Percentiles rank a stretch among this genome's conserved stretches.
These are phyloP conservation scores for Cenchrus fungigraminus DNA, from an alignment of 176 grass and related monocot genomes.

Conservation along the genomic window DNA sequence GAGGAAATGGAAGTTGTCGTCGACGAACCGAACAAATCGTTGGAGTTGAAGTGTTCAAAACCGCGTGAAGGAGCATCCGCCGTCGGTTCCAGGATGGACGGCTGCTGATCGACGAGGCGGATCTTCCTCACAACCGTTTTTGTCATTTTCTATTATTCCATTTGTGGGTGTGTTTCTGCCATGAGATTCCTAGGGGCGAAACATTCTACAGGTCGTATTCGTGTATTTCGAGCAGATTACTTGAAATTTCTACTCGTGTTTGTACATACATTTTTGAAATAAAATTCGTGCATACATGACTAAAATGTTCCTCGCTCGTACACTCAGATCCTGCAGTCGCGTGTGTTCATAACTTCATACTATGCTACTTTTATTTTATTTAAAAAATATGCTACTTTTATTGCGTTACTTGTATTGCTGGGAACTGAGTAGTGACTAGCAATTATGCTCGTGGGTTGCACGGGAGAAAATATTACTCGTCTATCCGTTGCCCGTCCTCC, in stretches of 20 bases:
- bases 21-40: slow-evolving; percentile 38
- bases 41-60: slow-evolving; percentile 52
- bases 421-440: too few species aligned
- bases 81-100: slow-evolving; percentile 36
- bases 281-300: not conserved
- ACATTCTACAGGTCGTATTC: not conserved
- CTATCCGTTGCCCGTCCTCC: too few species aligned
- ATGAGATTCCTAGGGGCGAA: not conserved
- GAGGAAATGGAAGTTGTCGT: slow-evolving; percentile 8
- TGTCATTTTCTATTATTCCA: not conserved
- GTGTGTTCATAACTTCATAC: too few species aligned
- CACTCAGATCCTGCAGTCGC: not conserved
- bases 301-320: not conserved
- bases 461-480: too few species aligned
- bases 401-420: too few species aligned
- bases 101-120: not conserved
- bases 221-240: not conserved
- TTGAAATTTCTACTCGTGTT: not conserved
- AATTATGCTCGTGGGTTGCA: too few species aligned
- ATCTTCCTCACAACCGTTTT: not conserved
- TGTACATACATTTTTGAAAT: not conserved
- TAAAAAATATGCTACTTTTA: not conserved
- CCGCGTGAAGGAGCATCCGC: slow-evolving; percentile 47
- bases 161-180: not conserved
- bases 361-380: too few species aligned